Base-by-base conservation (phyloP, 1,139 yeast species). In the Suhomyces chickasaworum region DNA sequence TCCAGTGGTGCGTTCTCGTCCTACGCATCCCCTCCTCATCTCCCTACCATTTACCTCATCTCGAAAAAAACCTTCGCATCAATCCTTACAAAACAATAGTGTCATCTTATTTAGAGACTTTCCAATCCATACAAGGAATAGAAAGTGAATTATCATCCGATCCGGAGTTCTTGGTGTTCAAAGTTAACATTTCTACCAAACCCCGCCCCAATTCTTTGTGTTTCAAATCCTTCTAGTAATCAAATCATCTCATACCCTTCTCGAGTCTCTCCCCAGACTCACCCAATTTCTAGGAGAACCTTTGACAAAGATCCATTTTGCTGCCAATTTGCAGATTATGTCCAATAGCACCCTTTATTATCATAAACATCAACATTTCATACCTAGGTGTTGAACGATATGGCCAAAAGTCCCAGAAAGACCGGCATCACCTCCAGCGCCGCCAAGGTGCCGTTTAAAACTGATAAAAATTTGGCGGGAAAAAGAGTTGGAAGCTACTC, bases 321-420 rank as follows among this genome's bases (percentile, higher is more conserved):
- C 37, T 31, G 40, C 31, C 37, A 35, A 7, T 32, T 17, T 13
- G 27, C 38, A 44, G 42, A 44, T 22, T 44, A 44, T 44, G 46
- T 34, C 41, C 32, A 34, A 20, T 34, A 32, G 33, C 39, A 31
- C 23, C 39, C 12, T 38, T 37, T 47, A 47, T 43, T 40, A 36
- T 39, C 35, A 43, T 45, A 33, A 45, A 41, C 46, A 42, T 42
- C 44, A 42, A 38, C 40, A 35, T 33, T 39, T 27, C 31, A 34
- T 34, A 37, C 39, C 32, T 35, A 43, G 39, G 42, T 39, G 45
- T 39, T 38, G 39, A 37, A 23, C 23, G 45, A 39, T 21, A 66
- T 67, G 73, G 68, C 63, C 33, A 68, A 66, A 51, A 62, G 65
- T 55, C 71, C 70, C 31, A 63, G 66, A 52, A 63, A 65, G 41